Conservation (phyloP, 805 yeast species). For the Barnettozyma sucrosica region DNA sequence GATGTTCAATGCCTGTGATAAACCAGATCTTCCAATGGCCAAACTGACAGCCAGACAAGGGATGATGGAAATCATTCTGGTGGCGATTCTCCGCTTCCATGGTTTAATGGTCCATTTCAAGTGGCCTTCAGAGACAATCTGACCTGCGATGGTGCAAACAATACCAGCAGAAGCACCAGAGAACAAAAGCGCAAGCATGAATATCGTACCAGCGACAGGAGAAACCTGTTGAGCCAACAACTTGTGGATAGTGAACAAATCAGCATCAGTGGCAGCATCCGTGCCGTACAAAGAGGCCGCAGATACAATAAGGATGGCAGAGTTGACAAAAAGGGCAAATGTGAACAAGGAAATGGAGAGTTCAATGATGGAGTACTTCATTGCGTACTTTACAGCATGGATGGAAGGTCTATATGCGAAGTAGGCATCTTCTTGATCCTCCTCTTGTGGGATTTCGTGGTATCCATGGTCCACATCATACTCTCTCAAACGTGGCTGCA, state of each 20-base stretch:
- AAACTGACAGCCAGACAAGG: slow-evolving; percentile 76
- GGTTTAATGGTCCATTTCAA: slow-evolving; percentile 76
- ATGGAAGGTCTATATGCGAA: slow-evolving; percentile 60
- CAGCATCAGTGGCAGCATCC: slow-evolving; percentile 72
- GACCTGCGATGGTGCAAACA: slow-evolving; percentile 91
- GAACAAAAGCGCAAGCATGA: slow-evolving; percentile 76
- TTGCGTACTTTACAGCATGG: slow-evolving; percentile 65
- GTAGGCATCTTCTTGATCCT: slow-evolving; percentile 31
- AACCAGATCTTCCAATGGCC: slow-evolving; percentile 67
- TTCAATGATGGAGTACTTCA: slow-evolving; percentile 69
- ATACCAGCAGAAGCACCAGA: slow-evolving; percentile 91
- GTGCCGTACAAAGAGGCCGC: slow-evolving; percentile 72
- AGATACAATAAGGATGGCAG: slow-evolving; percentile 75
- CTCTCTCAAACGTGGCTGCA: slow-evolving; percentile 76
- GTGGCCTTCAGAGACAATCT: slow-evolving; percentile 88
- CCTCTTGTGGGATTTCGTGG: slow-evolving; percentile 27
- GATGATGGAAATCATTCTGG: slow-evolving; percentile 70
- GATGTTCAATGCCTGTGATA: slow-evolving; percentile 68
- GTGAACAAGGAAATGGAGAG: slow-evolving; percentile 64
- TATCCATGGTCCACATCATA: slow-evolving; percentile 58
- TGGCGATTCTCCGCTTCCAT: slow-evolving; percentile 71
- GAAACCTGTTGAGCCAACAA: slow-evolving; percentile 58
- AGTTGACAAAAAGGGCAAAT: slow-evolving; percentile 80
- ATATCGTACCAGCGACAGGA: slow-evolving; percentile 73
- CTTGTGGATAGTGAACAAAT: slow-evolving; percentile 68